A percentile compares a stretch with the other conserved stretches of the same genome.
Conservation (phyloP, 2,329 filamentous ascomycete genomes). For the Penicillium oxalicum region DNA sequence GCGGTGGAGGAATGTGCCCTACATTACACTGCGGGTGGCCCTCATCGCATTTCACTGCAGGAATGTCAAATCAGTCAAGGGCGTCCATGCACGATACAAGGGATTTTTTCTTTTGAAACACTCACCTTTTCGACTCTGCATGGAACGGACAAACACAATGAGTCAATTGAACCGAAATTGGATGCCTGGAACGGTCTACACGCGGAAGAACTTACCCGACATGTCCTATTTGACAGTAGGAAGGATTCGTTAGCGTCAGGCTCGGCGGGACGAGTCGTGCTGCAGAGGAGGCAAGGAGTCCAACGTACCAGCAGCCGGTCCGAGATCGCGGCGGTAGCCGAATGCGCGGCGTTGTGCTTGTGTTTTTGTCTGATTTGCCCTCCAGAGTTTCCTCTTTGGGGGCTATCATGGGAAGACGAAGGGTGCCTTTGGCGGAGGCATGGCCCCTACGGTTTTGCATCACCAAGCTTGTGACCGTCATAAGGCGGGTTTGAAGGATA, state of each 20-base stretch:
- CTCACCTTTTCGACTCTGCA: constrained; percentile 39
- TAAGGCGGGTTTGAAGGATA: constrained; percentile 20
- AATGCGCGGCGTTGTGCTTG: constrained; percentile 36
- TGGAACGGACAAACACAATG: constrained; percentile 5
- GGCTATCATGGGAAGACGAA: constrained; percentile 41
- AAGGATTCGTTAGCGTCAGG: constrained; percentile 11
- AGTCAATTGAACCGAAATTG: constrained; percentile 1
- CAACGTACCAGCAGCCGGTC: constrained; percentile 48
- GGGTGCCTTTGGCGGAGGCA: constrained; percentile 32
- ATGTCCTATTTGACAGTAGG: constrained; percentile 30
- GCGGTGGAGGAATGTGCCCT: constrained; percentile 21
- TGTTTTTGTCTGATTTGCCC: constrained; percentile 26
- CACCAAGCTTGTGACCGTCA: constrained; percentile 31
- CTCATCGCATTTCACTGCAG: constrained; percentile 53
- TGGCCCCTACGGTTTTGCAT: constrained; percentile 35
- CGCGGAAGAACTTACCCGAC: constrained; percentile 32
- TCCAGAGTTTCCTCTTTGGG: constrained; percentile 37
- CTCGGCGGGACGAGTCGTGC: neutral
- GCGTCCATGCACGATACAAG: constrained; percentile 1
- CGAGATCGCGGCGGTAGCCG: constrained; percentile 49
- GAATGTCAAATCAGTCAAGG: constrained; percentile 15
- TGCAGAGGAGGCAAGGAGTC: neutral
- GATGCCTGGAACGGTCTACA: neutral
- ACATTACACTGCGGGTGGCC: constrained; percentile 50
- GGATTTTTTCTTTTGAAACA: neutral